Base-by-base conservation (phyloP, 2,329 filamentous ascomycete genomes). In the Madurella fahalii region DNA sequence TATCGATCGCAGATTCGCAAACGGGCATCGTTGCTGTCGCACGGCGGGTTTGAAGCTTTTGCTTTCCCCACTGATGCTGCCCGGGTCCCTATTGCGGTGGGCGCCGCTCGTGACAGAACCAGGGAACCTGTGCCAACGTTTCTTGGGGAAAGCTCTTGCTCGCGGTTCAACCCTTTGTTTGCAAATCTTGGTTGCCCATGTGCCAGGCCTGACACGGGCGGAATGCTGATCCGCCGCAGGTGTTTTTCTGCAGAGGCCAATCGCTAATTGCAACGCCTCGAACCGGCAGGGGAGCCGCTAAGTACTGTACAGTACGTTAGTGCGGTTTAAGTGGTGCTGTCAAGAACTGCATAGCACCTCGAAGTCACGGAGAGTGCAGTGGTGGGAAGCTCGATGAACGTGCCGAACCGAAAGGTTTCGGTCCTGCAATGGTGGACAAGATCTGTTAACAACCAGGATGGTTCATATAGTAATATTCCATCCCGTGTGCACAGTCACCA, bases 121-220 rank as follows among this genome's bases (percentile, higher is more conserved):
- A 57, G 47, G 58, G 58, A 52, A 54, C 50, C 45, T 12, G 9
- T 18, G 17, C 25, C 25, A n/a, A 47, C 32, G 20, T 54, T 61
- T 53, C 47, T 51, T 52, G 52, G 56, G 50, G 50, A 52, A 52
- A 12, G n/a, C 32, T 44, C 18, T 44, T 52, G 20, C 48, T 51
- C 43, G 37, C 50, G 49, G 60, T 47, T 49, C 55, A 56, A 62
- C 62, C 62, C 55, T 16, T 54, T 40, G 18, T 45, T 45, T 48
- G 45, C 56, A 56, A 60, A 64, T 64, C 63, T 64, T 64, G 63
- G 63, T 64, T 63, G 53, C 32, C 56, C 60, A 58, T 60, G 60
- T 57, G 58, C 56, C 50, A 58, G 47, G 44, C 54, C 47, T 47
- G 41, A 50, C 50, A 47, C 49, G 54, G 56, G 40, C 44, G 57